phyloP scores from a whole-genome alignment of 1,284 basidiomycete species.

The Boletellus dicymbophilus region DNA sequence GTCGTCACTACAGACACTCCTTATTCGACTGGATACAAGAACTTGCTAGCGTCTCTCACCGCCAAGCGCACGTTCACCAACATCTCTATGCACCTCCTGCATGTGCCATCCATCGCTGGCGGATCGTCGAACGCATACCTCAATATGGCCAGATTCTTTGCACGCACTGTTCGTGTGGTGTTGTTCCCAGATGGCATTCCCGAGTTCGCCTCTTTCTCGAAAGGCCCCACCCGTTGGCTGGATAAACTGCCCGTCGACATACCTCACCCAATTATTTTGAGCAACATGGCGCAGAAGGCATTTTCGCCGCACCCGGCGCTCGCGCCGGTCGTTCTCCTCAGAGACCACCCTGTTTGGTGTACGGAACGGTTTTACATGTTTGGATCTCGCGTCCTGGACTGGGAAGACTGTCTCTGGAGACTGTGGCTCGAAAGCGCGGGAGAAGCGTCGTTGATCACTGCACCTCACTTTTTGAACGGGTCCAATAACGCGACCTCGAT shows the following conservation, averaged over 20 bases:
- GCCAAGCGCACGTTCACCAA: slow-evolving; percentile 22
- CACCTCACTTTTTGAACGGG: slow-evolving; percentile 25
- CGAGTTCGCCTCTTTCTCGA: background rate
- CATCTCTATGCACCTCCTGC: slow-evolving; percentile 50
- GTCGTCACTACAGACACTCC: slow-evolving; percentile 42
- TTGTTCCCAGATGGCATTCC: slow-evolving; percentile 49
- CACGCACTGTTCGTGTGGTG: slow-evolving; percentile 48
- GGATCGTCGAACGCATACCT: slow-evolving; percentile 55
- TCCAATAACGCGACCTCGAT: slow-evolving; percentile 5
- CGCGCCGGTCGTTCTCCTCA: slow-evolving; percentile 49
- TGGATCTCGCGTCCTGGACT: slow-evolving; percentile 49
- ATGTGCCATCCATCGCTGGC: slow-evolving; percentile 38
- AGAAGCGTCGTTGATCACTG: slow-evolving; percentile 33
- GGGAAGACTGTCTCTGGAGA: slow-evolving; percentile 73
- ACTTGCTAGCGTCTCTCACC: slow-evolving; percentile 27
- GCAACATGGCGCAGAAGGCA: slow-evolving; percentile 23
- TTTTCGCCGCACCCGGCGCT: slow-evolving; percentile 40
- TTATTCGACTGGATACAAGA: slow-evolving; percentile 32
- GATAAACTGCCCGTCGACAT: slow-evolving; percentile 25
- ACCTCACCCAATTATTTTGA: slow-evolving; percentile 29
- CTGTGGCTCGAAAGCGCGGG: slow-evolving; percentile 58
- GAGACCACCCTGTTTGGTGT: slow-evolving; percentile 60
- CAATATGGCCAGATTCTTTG: slow-evolving; percentile 63
- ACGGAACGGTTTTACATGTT: slow-evolving; percentile 56
- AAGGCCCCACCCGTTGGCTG: slow-evolving; percentile 16